Percentiles rank a stretch among this genome's conserved stretches.
Evolutionary conservation across 2,329 filamentous ascomycete species (phyloP).

Genomic region (Fusarium agapanthi): DNA sequence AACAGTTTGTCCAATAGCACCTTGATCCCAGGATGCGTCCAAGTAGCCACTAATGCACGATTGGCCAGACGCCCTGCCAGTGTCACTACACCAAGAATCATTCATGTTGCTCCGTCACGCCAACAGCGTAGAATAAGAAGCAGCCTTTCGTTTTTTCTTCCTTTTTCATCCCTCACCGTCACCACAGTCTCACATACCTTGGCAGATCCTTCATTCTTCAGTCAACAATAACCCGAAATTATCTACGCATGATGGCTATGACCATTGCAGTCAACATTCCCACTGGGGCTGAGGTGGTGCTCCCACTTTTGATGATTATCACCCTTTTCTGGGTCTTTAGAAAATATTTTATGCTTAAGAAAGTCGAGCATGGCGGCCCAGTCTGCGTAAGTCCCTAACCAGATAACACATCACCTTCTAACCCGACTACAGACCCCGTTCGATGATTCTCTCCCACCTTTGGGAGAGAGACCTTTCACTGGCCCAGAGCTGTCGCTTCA

Average conservation of each 20-base stretch:
- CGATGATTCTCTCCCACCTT: accelerated
- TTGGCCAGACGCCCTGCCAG: neutral
- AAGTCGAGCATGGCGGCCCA: neutral
- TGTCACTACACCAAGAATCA: neutral
- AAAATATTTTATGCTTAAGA: neutral
- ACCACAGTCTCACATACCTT: no score
- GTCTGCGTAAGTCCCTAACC: accelerated
- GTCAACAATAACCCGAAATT: no score
- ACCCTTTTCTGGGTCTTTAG: neutral
- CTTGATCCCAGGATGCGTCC: no score
- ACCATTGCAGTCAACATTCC: neutral
- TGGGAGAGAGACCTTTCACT: accelerated
- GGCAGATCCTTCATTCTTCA: no score
- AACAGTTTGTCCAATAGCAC: neutral
- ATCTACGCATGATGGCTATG: neutral
- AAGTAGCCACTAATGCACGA: accelerated
- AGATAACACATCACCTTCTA: accelerated
- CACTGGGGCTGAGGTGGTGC: accelerated
- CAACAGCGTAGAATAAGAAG: neutral
- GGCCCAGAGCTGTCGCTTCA: no score
- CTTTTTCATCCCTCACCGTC: neutral
- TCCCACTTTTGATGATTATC: no score
- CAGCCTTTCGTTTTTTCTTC: neutral
- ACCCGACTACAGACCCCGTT: accelerated
- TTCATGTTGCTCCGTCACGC: accelerated